Conservation (phyloP, 1,139 yeast species). For the Pichia cactophila region DNA sequence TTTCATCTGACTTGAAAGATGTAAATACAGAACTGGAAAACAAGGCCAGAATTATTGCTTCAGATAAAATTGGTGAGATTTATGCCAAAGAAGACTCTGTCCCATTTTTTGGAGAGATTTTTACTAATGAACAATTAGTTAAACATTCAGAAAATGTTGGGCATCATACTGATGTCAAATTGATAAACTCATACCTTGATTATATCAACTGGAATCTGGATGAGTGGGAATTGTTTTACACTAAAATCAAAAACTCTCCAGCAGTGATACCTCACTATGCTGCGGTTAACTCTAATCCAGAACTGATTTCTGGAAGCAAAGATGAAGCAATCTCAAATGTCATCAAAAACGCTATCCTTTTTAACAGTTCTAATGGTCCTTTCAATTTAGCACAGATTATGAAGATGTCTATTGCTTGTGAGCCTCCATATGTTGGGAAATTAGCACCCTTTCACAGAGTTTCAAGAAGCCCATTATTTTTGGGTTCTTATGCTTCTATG, state of each 20-base stretch:
- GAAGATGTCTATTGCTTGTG: conserved; percentile 37
- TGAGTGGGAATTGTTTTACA: conserved; percentile 71
- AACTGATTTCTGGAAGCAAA: conserved; percentile 3
- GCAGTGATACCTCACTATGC: conserved; percentile 1
- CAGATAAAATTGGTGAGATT: conserved; percentile 76
- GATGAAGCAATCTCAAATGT: conserved; percentile 1
- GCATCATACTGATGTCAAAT: conserved; percentile 31
- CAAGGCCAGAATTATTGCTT: conserved; percentile 52
- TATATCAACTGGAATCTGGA: conserved; percentile 67
- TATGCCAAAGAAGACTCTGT: conserved; percentile 75
- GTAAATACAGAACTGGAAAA: not conserved
- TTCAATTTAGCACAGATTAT: conserved; percentile 29
- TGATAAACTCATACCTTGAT: conserved; percentile 59
- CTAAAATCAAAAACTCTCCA: conserved; percentile 16
- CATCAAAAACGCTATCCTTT: conserved; percentile 31
- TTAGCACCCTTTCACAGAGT: conserved; percentile 34
- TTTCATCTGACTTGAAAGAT: conserved; percentile 1
- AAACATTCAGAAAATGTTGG: not conserved
- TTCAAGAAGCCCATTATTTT: conserved; percentile 41
- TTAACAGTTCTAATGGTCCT: conserved; percentile 29
- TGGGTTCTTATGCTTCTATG: conserved; percentile 55
- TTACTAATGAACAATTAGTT: conserved; percentile 28
- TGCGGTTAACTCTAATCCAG: not conserved
- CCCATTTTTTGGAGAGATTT: conserved; percentile 86
- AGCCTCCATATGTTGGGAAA: conserved; percentile 38